Evolutionary conservation across 2,329 filamentous ascomycete genomes (phyloP).

Genomic region (Trichoderma hamatum): DNA sequence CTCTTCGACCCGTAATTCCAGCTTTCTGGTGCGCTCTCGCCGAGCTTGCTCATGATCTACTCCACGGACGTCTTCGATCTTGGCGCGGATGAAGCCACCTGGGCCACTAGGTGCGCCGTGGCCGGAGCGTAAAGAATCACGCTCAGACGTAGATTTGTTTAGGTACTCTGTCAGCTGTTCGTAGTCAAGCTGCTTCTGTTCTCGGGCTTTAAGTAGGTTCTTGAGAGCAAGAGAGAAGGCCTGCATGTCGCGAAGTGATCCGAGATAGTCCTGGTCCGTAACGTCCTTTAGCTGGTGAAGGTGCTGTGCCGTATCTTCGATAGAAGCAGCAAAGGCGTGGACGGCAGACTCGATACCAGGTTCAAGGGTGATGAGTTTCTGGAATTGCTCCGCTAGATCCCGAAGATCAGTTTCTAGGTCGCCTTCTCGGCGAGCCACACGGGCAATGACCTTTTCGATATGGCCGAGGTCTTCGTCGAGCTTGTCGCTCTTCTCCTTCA

Average conservation of each 20-base stretch:
- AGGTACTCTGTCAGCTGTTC: constrained; percentile 96
- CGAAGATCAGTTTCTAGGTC: constrained; percentile 87
- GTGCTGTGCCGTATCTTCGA: constrained; percentile 80
- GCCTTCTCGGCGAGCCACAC: constrained; percentile 82
- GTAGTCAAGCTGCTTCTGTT: constrained; percentile 97
- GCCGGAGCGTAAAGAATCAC: constrained; percentile 73
- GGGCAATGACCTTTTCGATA: constrained; percentile 92
- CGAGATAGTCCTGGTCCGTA: constrained; percentile 94
- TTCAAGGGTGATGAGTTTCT: constrained; percentile 87
- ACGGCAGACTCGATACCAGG: constrained; percentile 81
- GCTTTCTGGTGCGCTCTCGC: constrained; percentile 81
- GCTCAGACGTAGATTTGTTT: constrained; percentile 83
- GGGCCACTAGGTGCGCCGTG: constrained; percentile 63
- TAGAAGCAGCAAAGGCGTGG: constrained; percentile 81
- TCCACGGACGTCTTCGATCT: constrained; percentile 94
- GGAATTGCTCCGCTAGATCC: constrained; percentile 91
- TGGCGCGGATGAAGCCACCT: constrained; percentile 84
- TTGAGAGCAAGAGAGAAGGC: constrained; percentile 89
- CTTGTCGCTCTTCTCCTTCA: constrained; percentile 89
- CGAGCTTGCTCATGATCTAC: constrained; percentile 94
- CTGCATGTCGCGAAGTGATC: constrained; percentile 91
- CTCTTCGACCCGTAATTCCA: constrained; percentile 91
- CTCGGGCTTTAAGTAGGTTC: constrained; percentile 83
- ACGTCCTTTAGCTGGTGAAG: constrained; percentile 82
- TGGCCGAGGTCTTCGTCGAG: constrained; percentile 90